Percentiles rank a stretch among this genome's conserved stretches.
These are phyloP conservation scores for Polytolypa hystricis DNA, from an alignment of 2,329 filamentous ascomycete species.

Conservation along the genomic window DNA sequence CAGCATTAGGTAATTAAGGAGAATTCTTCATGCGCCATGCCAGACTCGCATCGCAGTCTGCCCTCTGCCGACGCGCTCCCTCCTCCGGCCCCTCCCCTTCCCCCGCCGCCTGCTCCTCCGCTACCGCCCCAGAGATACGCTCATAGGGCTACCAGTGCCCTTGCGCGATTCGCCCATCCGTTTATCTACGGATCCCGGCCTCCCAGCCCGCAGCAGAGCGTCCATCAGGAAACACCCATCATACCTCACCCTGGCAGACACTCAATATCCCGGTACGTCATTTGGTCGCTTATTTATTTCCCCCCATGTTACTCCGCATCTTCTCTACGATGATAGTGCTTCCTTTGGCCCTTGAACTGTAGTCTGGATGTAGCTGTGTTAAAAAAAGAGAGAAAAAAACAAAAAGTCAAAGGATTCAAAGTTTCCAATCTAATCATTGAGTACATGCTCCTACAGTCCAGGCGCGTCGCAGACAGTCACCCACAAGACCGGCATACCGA, in stretches of 20 bases:
- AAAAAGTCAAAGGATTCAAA: too few relatives aligned
- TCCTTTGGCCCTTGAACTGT: too few relatives aligned
- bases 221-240: conserved; percentile 20
- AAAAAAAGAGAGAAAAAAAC: too few relatives aligned
- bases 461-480: conserved; percentile 45
- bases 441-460: conserved; percentile 30
- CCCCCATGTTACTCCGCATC: too few relatives aligned
- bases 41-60: conserved; percentile 18
- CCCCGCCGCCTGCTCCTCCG: conserved; percentile 23
- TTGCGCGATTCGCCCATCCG: conserved; percentile 44
- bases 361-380: too few relatives aligned
- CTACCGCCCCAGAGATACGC: conserved; percentile 31
- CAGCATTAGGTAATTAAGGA: too few relatives aligned
- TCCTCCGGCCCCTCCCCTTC: conserved; percentile 11
- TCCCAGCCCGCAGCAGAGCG: conserved; percentile 39
- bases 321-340: too few relatives aligned
- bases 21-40: conserved; percentile 19
- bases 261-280: conserved; percentile 30
- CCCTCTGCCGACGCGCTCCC: conserved; percentile 18
- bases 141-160: conserved; percentile 34
- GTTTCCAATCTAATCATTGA: too few relatives aligned
- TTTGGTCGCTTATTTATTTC: too few relatives aligned
- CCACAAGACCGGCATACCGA: conserved; percentile 54
- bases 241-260: conserved; percentile 23
- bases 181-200: conserved; percentile 45